Evolutionary conservation across 257 asterid genomes (phyloP).

Genomic region (Nicotiana tomentosiformis): DNA sequence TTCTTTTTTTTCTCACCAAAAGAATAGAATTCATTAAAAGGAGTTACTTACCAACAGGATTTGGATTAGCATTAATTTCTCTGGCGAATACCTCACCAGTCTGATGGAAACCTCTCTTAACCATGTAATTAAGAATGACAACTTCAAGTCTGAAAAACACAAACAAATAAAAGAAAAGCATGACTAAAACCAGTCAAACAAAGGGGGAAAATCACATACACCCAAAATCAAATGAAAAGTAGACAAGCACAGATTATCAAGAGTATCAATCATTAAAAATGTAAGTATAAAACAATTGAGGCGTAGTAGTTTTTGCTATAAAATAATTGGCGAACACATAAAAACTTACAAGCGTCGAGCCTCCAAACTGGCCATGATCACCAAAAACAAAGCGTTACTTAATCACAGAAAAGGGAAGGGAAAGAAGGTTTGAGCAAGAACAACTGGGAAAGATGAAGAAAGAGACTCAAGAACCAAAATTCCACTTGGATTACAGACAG

Average conservation of each 20-base stretch:
- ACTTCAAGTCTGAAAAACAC: slow-evolving; percentile 28
- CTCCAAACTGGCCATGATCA: too few species aligned
- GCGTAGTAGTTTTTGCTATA: too few species aligned
- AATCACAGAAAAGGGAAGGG: background rate
- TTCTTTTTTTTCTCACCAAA: too few species aligned
- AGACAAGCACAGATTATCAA: too few species aligned
- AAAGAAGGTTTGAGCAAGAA: background rate
- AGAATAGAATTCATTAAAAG: background rate
- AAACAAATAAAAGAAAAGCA: background rate
- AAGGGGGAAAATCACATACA: too few species aligned
- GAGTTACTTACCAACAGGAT: slow-evolving; percentile 21
- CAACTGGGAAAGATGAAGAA: background rate
- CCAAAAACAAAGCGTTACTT: too few species aligned
- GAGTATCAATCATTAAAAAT: too few species aligned
- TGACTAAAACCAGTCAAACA: too few species aligned
- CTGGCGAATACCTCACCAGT: slow-evolving; percentile 28
- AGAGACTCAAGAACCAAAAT: background rate
- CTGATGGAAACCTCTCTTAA: slow-evolving; percentile 22
- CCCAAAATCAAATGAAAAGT: too few species aligned
- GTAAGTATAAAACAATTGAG: too few species aligned
- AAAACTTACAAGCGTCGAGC: too few species aligned
- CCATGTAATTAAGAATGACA: slow-evolving; percentile 29
- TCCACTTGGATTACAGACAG: background rate
- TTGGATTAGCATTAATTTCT: slow-evolving; percentile 21
- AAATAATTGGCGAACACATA: too few species aligned